These are phyloP conservation scores for Akanthomyces muscarius DNA, from an alignment of 2,329 filamentous ascomycete genomes.

Conservation along the genomic window DNA sequence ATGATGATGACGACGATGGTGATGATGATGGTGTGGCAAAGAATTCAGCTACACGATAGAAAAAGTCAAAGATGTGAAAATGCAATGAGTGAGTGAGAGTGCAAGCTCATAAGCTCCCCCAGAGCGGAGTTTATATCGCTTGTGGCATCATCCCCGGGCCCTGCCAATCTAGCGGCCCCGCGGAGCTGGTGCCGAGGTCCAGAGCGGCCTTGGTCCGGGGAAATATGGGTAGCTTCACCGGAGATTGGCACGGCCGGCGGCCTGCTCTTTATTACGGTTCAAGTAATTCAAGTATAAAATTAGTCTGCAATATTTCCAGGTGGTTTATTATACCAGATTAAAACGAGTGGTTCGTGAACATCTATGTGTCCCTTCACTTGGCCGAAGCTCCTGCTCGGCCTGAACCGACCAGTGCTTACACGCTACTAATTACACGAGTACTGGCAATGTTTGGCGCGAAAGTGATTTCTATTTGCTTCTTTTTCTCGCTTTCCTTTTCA, in stretches of 20 bases:
- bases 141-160: background rate
- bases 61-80: background rate
- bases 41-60: background rate
- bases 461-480: too few species aligned
- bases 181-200: conserved; percentile 8
- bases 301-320: background rate
- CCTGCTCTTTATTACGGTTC: background rate
- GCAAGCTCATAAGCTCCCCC: background rate
- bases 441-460: too few species aligned
- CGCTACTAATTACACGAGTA: too few species aligned
- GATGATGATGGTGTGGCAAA: background rate
- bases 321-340: too few species aligned
- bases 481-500: too few species aligned
- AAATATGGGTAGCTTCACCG: background rate
- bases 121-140: conserved; percentile 3
- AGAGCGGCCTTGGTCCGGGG: conserved; percentile 5
- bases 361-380: too few species aligned
- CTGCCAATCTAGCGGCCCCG: background rate
- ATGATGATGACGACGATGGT: background rate
- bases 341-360: too few species aligned
- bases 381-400: too few species aligned
- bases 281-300: background rate
- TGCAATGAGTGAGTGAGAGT: background rate
- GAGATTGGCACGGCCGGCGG: background rate
- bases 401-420: too few species aligned